Conservation (phyloP, 306 rosid genomes). For the Prunus dulcis region DNA sequence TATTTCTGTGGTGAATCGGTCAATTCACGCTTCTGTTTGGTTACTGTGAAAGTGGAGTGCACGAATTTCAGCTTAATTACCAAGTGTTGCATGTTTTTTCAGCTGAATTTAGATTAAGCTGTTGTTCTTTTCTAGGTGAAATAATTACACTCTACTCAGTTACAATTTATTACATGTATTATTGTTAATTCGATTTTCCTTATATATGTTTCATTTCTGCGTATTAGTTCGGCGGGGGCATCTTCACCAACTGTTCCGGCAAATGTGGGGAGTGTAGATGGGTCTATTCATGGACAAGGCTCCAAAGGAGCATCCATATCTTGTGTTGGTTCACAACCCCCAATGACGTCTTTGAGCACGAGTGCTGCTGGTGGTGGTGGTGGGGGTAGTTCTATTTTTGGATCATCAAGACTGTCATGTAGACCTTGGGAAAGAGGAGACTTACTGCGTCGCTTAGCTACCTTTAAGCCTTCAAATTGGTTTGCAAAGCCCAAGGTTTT, state of each 20-base stretch:
- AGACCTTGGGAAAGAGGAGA: slow-evolving; percentile 99
- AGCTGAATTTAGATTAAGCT: background rate
- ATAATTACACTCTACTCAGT: background rate
- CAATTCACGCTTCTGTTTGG: slow-evolving; percentile 6
- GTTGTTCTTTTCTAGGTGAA: background rate
- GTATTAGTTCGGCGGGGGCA: slow-evolving; percentile 94
- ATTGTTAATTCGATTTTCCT: background rate
- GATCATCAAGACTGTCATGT: slow-evolving; percentile 76
- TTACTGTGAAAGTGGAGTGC: background rate
- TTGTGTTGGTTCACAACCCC: slow-evolving; percentile 93
- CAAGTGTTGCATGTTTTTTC: background rate
- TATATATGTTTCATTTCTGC: slow-evolving; percentile 2
- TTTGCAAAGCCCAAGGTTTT: slow-evolving; percentile 89
- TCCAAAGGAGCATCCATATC: slow-evolving; percentile 96
- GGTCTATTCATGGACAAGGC: slow-evolving; percentile 79
- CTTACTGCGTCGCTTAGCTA: slow-evolving; percentile 90
- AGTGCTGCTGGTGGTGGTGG: slow-evolving; percentile 55
- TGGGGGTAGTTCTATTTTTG: slow-evolving; percentile 51
- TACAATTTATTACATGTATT: background rate
- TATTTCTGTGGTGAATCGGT: slow-evolving; percentile 12
- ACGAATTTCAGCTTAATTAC: background rate
- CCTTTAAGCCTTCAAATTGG: slow-evolving; percentile 85
- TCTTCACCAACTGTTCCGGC: slow-evolving; percentile 85
- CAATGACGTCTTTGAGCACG: slow-evolving; percentile 76
- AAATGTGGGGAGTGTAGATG: slow-evolving; percentile 90